Percentiles rank a stretch among this genome's conserved stretches.
Evolutionary conservation across 2,329 filamentous ascomycete species (phyloP).

Genomic region (Sarocladium strictum): DNA sequence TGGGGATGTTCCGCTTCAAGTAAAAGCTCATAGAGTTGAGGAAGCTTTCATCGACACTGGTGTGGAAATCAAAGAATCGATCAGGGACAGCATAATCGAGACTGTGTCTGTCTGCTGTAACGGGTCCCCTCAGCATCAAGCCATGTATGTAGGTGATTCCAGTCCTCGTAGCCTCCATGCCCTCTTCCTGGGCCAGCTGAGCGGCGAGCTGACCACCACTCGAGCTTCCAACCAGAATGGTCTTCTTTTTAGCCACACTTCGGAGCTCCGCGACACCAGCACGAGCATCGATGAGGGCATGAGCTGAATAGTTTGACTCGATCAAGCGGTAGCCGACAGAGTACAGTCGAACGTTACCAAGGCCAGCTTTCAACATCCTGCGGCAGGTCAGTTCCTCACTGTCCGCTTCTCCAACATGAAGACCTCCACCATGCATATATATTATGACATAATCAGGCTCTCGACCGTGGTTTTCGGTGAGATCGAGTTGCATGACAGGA

Average conservation of each 20-base stretch:
- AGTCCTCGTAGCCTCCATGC: neutral
- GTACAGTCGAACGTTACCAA: slow-evolving; percentile 27
- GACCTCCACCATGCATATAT: slow-evolving; percentile 44
- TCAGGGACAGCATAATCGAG: slow-evolving; percentile 30
- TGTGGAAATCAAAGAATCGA: slow-evolving; percentile 30
- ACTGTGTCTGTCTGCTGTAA: slow-evolving; percentile 38
- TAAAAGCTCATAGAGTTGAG: slow-evolving; percentile 26
- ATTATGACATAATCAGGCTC: slow-evolving; percentile 25
- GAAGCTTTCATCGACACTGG: slow-evolving; percentile 32
- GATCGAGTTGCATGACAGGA: slow-evolving; percentile 29
- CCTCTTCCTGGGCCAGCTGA: slow-evolving; percentile 29
- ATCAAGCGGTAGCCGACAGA: slow-evolving; percentile 41
- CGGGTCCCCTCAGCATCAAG: slow-evolving; percentile 40
- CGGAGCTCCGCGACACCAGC: slow-evolving; percentile 24
- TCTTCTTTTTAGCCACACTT: slow-evolving; percentile 11
- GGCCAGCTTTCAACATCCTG: slow-evolving; percentile 27
- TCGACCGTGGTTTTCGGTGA: slow-evolving; percentile 10
- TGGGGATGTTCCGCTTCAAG: slow-evolving; percentile 26
- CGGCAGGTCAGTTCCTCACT: slow-evolving; percentile 43
- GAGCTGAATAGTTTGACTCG: slow-evolving; percentile 30
- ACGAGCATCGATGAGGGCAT: slow-evolving; percentile 33
- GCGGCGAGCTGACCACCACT: slow-evolving; percentile 43
- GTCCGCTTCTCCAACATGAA: slow-evolving; percentile 41
- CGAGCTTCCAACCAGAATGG: slow-evolving; percentile 38
- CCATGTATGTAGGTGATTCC: slow-evolving; percentile 26